A percentile compares a stretch with the other conserved stretches of the same genome.
phyloP scores from a whole-genome alignment of 176 grass and related monocot species.

The Themeda triandra region DNA sequence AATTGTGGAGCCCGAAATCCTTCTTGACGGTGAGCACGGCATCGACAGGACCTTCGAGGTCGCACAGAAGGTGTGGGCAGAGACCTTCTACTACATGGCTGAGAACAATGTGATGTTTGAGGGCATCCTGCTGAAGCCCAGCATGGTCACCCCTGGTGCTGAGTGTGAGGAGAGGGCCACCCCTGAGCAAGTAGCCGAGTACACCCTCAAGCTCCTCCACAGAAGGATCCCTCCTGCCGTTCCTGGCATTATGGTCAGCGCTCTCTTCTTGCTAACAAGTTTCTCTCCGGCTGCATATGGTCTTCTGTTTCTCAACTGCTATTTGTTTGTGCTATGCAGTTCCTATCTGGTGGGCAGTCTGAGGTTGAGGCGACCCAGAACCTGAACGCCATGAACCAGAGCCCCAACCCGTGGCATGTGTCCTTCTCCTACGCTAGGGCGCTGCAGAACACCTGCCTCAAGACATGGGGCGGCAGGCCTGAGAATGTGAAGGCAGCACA shows the following conservation, averaged over 20 bases:
- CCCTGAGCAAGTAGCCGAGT: constrained; percentile 71
- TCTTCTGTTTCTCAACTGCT: not conserved
- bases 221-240: constrained; percentile 92
- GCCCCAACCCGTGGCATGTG: constrained; percentile 88
- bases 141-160: constrained; percentile 98
- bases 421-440: constrained; percentile 95
- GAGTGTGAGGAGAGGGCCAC: constrained; percentile 76
- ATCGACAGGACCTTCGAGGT: constrained; percentile 94
- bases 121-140: constrained; percentile 95
- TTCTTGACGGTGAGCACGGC: constrained; percentile 81
- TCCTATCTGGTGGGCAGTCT: constrained; percentile 95
- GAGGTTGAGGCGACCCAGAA: constrained; percentile 94
- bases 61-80: constrained; percentile 83
- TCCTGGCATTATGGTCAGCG: constrained; percentile 85
- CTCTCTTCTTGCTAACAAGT: not conserved
- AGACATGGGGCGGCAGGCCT: constrained; percentile 84
- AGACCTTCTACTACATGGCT: constrained; percentile 83
- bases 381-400: constrained; percentile 98
- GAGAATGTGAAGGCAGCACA: constrained; percentile 92
- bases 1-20: constrained; percentile 95
- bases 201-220: constrained; percentile 90
- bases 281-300: not conserved
- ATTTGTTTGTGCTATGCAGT: constrained; percentile 35
- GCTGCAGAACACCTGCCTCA: constrained; percentile 97
- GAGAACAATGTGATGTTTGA: constrained; percentile 92